Conservation (phyloP, 805 yeast genomes). For the Scheffersomyces lignosus region DNA sequence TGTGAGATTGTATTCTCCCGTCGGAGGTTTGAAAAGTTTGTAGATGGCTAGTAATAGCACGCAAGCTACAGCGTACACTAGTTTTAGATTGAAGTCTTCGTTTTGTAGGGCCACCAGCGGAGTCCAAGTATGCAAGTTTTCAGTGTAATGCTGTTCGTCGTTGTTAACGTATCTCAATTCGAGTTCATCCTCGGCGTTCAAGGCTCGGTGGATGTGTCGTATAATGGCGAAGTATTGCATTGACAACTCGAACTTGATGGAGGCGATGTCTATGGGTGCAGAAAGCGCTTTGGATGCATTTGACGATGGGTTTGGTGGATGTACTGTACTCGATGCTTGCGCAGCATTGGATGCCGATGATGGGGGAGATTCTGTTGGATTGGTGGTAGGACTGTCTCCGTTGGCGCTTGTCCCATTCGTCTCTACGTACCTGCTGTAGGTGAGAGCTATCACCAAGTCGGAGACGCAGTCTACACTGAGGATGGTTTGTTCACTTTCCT, state of each 20-base stretch:
- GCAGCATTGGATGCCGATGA: constrained; percentile 1
- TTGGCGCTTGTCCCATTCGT: neutral
- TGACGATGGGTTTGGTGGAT: neutral
- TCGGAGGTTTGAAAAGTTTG: constrained; percentile 29
- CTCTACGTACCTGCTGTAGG: constrained; percentile 13
- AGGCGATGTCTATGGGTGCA: too few relatives aligned
- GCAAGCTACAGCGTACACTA: constrained; percentile 32
- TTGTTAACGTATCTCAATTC: constrained; percentile 41
- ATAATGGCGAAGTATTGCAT: constrained; percentile 37
- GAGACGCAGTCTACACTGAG: constrained; percentile 59
- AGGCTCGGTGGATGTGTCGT: constrained; percentile 29
- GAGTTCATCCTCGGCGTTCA: constrained; percentile 46
- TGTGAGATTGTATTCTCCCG: constrained; percentile 36
- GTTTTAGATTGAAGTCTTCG: constrained; percentile 22
- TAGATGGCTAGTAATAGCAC: constrained; percentile 32
- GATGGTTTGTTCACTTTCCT: constrained; percentile 52
- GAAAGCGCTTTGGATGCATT: too few relatives aligned
- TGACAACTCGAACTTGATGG: constrained; percentile 36
- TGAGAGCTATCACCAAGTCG: constrained; percentile 48
- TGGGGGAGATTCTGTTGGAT: too few relatives aligned
- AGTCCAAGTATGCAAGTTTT: constrained; percentile 27
- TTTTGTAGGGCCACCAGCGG: constrained; percentile 14
- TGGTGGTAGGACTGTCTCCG: neutral
- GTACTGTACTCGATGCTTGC: constrained; percentile 1
- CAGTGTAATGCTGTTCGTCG: constrained; percentile 29